Base-by-base conservation (phyloP, 1,139 yeast genomes). In the Pichia terricola region DNA sequence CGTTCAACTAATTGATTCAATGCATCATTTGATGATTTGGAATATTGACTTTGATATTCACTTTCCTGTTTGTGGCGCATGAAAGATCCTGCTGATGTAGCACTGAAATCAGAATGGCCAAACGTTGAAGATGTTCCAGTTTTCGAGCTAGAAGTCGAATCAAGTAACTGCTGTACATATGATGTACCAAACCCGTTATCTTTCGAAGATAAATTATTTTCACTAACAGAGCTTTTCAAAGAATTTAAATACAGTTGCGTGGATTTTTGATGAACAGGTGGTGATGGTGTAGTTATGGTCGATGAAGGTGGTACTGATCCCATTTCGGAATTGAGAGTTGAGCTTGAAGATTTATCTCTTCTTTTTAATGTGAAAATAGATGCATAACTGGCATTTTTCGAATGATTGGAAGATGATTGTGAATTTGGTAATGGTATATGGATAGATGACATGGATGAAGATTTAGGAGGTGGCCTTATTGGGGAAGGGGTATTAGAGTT, bases 71-170 rank as follows among this genome's bases (percentile, higher is more conserved):
- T 79, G 58, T 86, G 91, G 55, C 94, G 73, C 43, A 79, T 77
- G 50, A 79, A 78, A 10, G 94, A 84, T 0, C 94, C 95, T 2
- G 95, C 95, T 54, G 94, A 82, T 0, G 95, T 85, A 4, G 95
- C 95, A 65, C 94, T 82, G 47, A 84, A 74, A 58, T 84, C 91
- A 38, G 79, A 73, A 48, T 61, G 63, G 0, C 65, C 65, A 50
- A 62, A 62, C 27, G 50, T 54, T 6, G 64, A 59, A 1, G 64
- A 59, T n/a, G 56, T 48, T 34, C 55, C 59, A 16, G 65, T 62
- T 39, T 62, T 63, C 3, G 61, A 58, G 10, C 50, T 49, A 9
- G 51, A 41, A 5, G 60, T 54, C 3, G 64, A 61, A 39, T 59
- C 59, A 7, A 59, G 45, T 4, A 56, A 34, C 26, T 55, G 52